Evolutionary conservation across 495 filamentous ascomycete genomes (phyloP), one percentile per base, ranked within the genome.

Genomic region (Articulospora tetracladia): DNA sequence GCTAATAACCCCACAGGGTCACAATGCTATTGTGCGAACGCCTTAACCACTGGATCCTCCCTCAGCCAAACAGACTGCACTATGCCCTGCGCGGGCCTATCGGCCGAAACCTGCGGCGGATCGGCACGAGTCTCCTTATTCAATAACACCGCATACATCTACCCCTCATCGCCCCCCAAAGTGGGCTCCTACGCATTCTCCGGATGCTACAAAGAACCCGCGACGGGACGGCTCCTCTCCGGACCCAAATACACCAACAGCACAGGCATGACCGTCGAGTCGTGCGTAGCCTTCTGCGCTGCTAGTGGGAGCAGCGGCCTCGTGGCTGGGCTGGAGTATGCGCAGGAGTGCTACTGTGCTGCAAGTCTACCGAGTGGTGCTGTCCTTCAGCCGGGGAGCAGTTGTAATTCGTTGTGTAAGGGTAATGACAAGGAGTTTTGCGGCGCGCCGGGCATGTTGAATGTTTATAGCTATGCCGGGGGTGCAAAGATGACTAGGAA

Each of bases 281-380:
- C 65, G 34, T 79, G 78, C 36, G 66, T 68, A 2, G 41, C 63
- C 6, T 77, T 68, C 47, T 79, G 77, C 63, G 25, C 63, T 15
- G 53, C 46, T 20, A 65, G 62, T 17, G 68, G 69, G 20, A 70
- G n/a, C n/a, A n/a, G n/a, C n/a, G n/a, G n/a, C n/a, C n/a, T n/a
- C 63, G 30, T 66, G 11, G 73, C 76, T 1, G 74, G 76, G 1
- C 54, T 74, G 19, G 76, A 77, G 48, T 73, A 73, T 53, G 59
- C 59, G 8, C 63, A 67, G 46, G 71, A 77, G 58, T 80, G 77
- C 74, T 77, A 72, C 55, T 78, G 76, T 44, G 72, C 70, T 3
- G 67, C 71, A 11, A 69, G 39, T 51, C 67, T 28, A 50, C 59
- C 46, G 62, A 55, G 23, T 58, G 69, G 32, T 34, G 73, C 49